These are phyloP conservation scores for Trichoderma sp. DNA, from an alignment of 2,329 filamentous ascomycete species.

Conservation along the genomic window DNA sequence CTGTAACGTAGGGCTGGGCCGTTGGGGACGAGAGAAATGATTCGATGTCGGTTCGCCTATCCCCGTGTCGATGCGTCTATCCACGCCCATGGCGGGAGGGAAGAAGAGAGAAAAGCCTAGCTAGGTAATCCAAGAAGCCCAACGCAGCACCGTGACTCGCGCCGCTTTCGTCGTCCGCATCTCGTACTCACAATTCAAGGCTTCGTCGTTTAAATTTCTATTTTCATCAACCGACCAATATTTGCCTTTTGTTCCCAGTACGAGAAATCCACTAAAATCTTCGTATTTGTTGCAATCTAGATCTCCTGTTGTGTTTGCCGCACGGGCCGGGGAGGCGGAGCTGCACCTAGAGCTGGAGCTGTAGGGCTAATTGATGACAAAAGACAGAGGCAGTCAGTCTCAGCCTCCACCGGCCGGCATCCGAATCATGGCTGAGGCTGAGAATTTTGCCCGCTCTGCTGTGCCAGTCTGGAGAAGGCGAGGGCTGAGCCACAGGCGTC, in stretches of 20 bases:
- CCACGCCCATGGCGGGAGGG: not conserved
- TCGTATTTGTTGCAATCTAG: not conserved
- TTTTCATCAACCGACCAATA: not conserved
- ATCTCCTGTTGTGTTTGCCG: not conserved
- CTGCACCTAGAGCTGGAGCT: too few relatives aligned
- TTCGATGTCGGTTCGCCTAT: not conserved
- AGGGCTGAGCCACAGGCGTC: not conserved
- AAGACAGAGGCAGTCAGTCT: not conserved
- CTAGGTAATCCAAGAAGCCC: not conserved
- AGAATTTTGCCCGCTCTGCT: not conserved
- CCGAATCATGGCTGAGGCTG: not conserved
- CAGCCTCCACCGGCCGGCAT: not conserved
- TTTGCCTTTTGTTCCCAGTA: not conserved
- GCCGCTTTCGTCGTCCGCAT: too few relatives aligned
- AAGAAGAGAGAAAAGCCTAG: not conserved
- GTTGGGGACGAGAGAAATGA: not conserved
- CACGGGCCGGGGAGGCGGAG: slow-evolving; percentile 6
- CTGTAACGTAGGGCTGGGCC: slow-evolving; percentile 1
- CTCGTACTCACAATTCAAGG: not conserved
- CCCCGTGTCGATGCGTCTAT: not conserved
- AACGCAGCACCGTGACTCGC: not conserved
- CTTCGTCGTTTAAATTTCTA: not conserved
- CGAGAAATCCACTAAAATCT: not conserved
- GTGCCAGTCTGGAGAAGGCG: not conserved
- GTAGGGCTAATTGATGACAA: not conserved